These are phyloP conservation scores for Scedosporium minutisporum DNA, from an alignment of 2,329 filamentous ascomycete species.

Conservation along the genomic window DNA sequence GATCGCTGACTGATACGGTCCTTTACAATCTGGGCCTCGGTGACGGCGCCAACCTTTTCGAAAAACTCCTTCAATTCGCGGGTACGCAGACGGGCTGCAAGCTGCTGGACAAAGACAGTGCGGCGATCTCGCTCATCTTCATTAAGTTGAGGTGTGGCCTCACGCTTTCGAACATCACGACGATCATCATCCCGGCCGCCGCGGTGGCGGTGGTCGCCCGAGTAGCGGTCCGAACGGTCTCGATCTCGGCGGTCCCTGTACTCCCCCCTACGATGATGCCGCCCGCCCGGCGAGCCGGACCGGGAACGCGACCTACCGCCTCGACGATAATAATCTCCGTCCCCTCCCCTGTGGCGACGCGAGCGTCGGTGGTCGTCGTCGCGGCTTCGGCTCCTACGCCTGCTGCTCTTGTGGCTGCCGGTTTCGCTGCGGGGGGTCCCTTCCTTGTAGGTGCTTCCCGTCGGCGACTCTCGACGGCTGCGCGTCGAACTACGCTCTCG, in stretches of 20 bases:
- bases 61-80: conserved; percentile 93
- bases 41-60: conserved; percentile 86
- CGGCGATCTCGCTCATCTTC: conserved; percentile 95
- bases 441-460: conserved; percentile 41
- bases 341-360: conserved; percentile 63
- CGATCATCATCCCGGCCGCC: conserved; percentile 26
- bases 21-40: conserved; percentile 97
- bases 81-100: conserved; percentile 84
- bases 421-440: conserved; percentile 65
- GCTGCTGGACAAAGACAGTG: conserved; percentile 96
- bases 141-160: conserved; percentile 62
- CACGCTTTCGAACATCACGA: conserved; percentile 42
- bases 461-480: conserved; percentile 37
- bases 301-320: conserved; percentile 54
- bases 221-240: conserved; percentile 37
- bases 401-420: conserved; percentile 73
- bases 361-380: conserved; percentile 66
- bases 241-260: conserved; percentile 36
- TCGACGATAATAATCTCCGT: conserved; percentile 59
- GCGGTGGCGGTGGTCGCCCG: conserved; percentile 36
- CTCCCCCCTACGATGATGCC: conserved; percentile 47
- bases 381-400: conserved; percentile 68
- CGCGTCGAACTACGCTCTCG: conserved; percentile 46
- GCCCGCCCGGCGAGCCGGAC: conserved; percentile 59
- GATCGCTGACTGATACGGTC: conserved; percentile 93